Evolutionary conservation across 169 alveolate species (phyloP), one percentile per base, ranked within the genome.

Genomic region (Plasmodium adleri): DNA sequence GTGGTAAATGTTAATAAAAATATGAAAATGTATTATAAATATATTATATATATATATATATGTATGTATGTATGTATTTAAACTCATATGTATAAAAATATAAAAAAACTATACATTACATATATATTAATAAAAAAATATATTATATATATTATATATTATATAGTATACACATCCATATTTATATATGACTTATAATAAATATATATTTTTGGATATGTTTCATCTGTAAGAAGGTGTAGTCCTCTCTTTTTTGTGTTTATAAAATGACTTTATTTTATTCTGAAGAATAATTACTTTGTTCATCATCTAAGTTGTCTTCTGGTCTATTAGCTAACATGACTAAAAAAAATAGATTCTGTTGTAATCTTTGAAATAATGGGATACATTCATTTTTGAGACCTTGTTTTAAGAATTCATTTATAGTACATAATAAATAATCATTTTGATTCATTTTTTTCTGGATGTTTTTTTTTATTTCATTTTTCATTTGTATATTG

Each of bases 301-400:
- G 71, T 17, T 3, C 22, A n/a, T 76, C 89, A 39, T 76, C 89
- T n/a, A 62, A 63, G 20, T 50, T 64, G 3, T 66, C 78, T 22
- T 76, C 50, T n/a, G 89, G 75, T 39, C 13, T 26, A 50, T 76
- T 76, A 20, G 89, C 89, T 7, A 76, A 68, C 78, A 63, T 64
- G 10, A 76, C 89, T 76, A 76, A 76, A 64, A 76, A 76, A 76
- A 76, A 76, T 28, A 76, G 47, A 50, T 76, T 76, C 15, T 76
- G 89, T 22, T 76, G 89, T 2, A 76, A 43, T 2, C 89, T 64
- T 32, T 76, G 78, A 64, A 76, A 76, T 70, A 76, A 64, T 0
- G 89, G 89, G n/a, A 76, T 76, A 58, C 89, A 76, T 15, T 76
- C 89, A 64, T 76, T 64, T 64, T 76, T 76, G 5, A 76, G 22